These are phyloP conservation scores for Ceratocystis huliohia DNA, from an alignment of 2,329 filamentous ascomycete species.

Conservation along the genomic window DNA sequence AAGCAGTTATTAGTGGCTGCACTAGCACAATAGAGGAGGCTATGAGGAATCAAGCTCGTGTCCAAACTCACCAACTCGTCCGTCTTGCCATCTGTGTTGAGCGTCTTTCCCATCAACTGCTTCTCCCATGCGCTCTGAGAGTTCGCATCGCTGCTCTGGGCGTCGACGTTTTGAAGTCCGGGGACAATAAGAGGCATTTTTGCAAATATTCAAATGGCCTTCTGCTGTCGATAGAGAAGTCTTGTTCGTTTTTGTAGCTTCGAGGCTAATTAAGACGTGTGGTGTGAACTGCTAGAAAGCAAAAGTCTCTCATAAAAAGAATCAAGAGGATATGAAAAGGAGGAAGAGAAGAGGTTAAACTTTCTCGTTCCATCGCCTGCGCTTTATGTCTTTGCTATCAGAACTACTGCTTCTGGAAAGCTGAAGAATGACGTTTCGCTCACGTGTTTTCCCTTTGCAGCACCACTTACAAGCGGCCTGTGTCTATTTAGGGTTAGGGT, in stretches of 20 bases:
- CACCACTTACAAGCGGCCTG: neutral
- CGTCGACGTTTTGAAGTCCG: slow-evolving; percentile 36
- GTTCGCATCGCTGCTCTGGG: slow-evolving; percentile 26
- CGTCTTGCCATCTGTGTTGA: slow-evolving; percentile 34
- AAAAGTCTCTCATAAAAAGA: neutral
- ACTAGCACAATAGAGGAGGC: too few species aligned
- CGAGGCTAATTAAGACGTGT: neutral
- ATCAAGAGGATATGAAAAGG: neutral
- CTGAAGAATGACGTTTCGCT: slow-evolving; percentile 11
- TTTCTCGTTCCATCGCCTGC: neutral
- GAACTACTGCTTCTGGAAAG: slow-evolving; percentile 8
- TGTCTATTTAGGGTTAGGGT: neutral
- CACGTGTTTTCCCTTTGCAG: neutral
- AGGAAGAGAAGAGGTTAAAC: neutral
- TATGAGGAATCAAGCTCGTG: too few species aligned
- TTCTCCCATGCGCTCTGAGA: slow-evolving; percentile 46
- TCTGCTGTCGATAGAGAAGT: neutral
- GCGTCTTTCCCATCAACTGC: slow-evolving; percentile 52
- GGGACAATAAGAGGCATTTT: slow-evolving; percentile 56
- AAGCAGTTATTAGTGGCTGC: neutral
- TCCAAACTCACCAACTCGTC: slow-evolving; percentile 39
- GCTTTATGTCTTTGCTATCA: slow-evolving; percentile 3
- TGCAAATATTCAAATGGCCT: neutral
- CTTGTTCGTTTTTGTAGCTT: neutral
- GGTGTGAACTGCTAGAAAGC: neutral